Conservation (phyloP, 2,329 filamentous ascomycete genomes). For the Anisogramma anomala region DNA sequence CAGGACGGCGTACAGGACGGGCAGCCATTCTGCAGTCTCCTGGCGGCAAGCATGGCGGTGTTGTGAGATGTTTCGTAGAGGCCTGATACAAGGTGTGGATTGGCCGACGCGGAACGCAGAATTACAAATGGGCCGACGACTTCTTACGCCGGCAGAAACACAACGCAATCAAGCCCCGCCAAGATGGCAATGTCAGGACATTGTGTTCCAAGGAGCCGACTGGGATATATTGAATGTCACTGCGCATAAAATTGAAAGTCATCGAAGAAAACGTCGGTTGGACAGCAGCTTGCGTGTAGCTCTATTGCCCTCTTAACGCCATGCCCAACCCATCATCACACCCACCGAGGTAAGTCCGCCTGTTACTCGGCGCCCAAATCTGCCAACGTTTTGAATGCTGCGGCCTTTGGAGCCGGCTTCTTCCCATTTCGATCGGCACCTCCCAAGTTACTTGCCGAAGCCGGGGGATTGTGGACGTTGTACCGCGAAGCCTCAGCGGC, state of each 20-base stretch:
- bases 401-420: conserved; percentile 22
- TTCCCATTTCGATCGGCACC: conserved; percentile 9
- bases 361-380: conserved; percentile 30
- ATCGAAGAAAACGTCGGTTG: neutral
- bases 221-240: neutral
- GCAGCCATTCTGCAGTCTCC: conserved; percentile 26
- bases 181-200: neutral
- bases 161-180: conserved; percentile 1
- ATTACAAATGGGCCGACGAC: conserved; percentile 9
- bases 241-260: neutral
- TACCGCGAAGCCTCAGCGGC: conserved; percentile 48
- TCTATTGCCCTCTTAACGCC: conserved; percentile 10
- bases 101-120: conserved; percentile 12
- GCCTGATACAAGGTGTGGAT: neutral
- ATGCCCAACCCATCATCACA: neutral
- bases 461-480: conserved; percentile 37
- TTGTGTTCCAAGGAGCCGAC: neutral
- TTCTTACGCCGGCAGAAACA: conserved; percentile 7
- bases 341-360: neutral
- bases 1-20: conserved; percentile 29
- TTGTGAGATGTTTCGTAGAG: neutral
- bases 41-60: conserved; percentile 27
- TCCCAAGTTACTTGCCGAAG: conserved; percentile 13
- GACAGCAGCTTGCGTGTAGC: neutral
- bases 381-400: conserved; percentile 40